phyloP scores from a whole-genome alignment of 164 flowering plant genomes.

The Sextonia rubra region DNA sequence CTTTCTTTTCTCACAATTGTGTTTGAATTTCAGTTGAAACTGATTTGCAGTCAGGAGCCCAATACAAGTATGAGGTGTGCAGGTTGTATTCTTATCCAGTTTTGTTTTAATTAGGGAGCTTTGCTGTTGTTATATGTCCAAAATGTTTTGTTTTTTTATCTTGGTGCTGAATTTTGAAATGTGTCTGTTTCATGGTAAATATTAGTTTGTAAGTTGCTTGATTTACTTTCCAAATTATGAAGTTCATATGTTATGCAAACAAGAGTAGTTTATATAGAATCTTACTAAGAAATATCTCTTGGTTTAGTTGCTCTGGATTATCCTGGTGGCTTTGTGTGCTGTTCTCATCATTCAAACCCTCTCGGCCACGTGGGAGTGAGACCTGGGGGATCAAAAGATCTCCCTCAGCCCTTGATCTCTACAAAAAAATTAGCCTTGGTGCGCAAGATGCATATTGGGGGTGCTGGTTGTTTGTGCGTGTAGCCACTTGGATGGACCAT shows the following conservation, averaged over 20 bases:
- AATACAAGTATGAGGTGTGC: slow-evolving; percentile 80
- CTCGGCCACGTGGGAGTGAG: slow-evolving; percentile 93
- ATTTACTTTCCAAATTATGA: no score
- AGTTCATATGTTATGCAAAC: background rate
- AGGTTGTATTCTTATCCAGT: background rate
- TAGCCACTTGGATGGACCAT: no score
- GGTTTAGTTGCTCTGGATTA: slow-evolving; percentile 83
- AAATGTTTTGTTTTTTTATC: background rate
- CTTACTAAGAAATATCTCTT: slow-evolving; percentile 2
- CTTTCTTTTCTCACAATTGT: background rate
- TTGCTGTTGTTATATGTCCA: background rate
- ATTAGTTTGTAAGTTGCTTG: no score
- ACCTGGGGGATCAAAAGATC: no score
- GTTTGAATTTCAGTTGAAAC: slow-evolving; percentile 67
- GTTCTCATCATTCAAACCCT: slow-evolving; percentile 85
- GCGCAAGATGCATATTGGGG: no score
- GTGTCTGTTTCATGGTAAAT: no score
- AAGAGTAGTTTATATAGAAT: background rate
- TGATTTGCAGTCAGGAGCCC: slow-evolving; percentile 89
- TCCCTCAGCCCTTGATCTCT: no score
- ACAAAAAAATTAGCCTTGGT: no score
- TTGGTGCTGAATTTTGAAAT: background rate
- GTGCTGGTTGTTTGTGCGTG: no score
- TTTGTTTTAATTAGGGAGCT: slow-evolving; percentile 4
- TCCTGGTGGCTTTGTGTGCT: slow-evolving; percentile 82